phyloP scores from a whole-genome alignment of 345 rosid genomes.

The Bruguiera sexangula region DNA sequence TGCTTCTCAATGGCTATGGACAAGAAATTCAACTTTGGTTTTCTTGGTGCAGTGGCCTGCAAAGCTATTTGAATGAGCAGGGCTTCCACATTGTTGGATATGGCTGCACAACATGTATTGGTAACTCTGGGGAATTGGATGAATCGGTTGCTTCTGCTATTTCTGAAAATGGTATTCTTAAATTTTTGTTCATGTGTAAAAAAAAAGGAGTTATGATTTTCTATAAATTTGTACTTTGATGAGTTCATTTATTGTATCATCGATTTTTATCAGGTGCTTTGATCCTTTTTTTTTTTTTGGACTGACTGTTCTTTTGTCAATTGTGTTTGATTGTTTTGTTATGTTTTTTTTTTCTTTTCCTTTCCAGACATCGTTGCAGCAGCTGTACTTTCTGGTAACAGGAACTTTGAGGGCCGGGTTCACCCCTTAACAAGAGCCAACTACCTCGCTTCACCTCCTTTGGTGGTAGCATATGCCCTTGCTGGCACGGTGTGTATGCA shows the following conservation, averaged over 20 bases:
- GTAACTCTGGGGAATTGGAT: conserved; percentile 32
- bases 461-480: conserved; percentile 95
- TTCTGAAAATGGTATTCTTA: conserved; percentile 27
- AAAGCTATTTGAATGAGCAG: conserved; percentile 23
- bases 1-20: not conserved
- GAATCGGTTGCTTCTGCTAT: conserved; percentile 28
- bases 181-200: not conserved
- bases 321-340: not conserved
- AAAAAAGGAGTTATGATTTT: not conserved
- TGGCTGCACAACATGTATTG: conserved; percentile 37
- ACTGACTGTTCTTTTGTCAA: not conserved
- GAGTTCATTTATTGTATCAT: not conserved
- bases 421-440: conserved; percentile 96
- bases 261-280: not conserved
- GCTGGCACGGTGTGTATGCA: conserved; percentile 76
- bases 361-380: conserved; percentile 80
- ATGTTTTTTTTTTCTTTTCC: not conserved
- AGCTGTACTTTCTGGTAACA: conserved; percentile 91
- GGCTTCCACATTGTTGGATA: conserved; percentile 36
- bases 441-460: conserved; percentile 97
- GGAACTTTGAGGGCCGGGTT: conserved; percentile 96
- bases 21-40: not conserved
- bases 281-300: not conserved
- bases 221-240: not conserved
- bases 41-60: conserved; percentile 57